Evolutionary conservation across 495 filamentous ascomycete species (phyloP), one percentile per base, ranked within the genome.

Genomic region (Neurospora sublineolata): DNA sequence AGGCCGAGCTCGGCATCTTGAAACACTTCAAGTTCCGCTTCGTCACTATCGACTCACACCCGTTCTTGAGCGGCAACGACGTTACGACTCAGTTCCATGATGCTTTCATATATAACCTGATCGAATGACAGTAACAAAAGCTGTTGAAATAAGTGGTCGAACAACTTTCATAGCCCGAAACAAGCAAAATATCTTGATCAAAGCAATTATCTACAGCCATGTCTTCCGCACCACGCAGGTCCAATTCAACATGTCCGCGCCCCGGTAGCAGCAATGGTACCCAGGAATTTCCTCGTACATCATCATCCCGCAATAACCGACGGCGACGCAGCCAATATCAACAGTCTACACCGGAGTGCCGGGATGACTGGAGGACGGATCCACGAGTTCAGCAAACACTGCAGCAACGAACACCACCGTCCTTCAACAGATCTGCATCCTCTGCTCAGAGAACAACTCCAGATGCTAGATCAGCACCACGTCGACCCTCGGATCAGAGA

Each of bases 161-260:
- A 44, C 41, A n/a, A n/a, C n/a, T n/a, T n/a, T n/a, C 1, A 0
- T 9, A 64, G 18, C 27, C 14, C 27, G 6, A 60, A 33, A 27
- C 52, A 8, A 60, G 52, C 14, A 60, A 60, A 1, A 18, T 3
- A 60, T 18, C 0, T 30, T 33, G 52, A 8, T 33, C 27, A 33
- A 18, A 60, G 27, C 12, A 64, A 33, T 33, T 33, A 18, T 60
- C 1, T 18, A 36, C 52, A 42, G 72, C 9, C 69, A 76, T 76
- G 75, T 76, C 75, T 12, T 69, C 74, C 40, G 10, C 42, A 11
- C 73, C 68, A n/a, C 72, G 64, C 33, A 71, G 73, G 36, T 42
- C 69, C 52, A 76, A 77, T 68, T 76, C 76, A 33, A 76, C 72
- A 36, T 72, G 77, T 40, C 74, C 77, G n/a, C 75, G 75, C 9